Percentiles rank a stretch among this genome's conserved stretches.
Conservation (phyloP, 106 monocot species). For the Dioscorea zingiberensis region DNA sequence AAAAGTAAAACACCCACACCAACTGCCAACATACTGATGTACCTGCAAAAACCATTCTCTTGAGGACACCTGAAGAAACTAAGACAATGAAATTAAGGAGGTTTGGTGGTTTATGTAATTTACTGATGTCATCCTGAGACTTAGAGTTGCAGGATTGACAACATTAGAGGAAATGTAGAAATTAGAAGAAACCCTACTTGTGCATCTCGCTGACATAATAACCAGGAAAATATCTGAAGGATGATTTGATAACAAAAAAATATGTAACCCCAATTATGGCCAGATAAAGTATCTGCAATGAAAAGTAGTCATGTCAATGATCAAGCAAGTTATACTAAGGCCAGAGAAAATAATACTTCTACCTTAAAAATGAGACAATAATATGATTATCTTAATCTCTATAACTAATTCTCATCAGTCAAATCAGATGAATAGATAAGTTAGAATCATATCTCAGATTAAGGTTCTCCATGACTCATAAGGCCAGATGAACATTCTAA, state of each 20-base stretch:
- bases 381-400: background rate
- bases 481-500: no score
- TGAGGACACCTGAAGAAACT: no score
- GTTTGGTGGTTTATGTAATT: no score
- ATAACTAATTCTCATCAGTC: no score
- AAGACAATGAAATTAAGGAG: no score
- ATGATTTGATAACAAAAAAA: slow-evolving; percentile 55
- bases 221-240: slow-evolving; percentile 89
- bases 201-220: slow-evolving; percentile 67
- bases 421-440: no score
- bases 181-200: slow-evolving; percentile 27
- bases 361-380: no score
- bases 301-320: slow-evolving; percentile 1
- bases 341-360: background rate
- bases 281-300: slow-evolving; percentile 74
- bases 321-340: background rate
- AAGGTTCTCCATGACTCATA: no score
- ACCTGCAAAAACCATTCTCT: slow-evolving; percentile 37
- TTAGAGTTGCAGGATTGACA: no score
- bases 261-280: slow-evolving; percentile 71
- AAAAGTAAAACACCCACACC: slow-evolving; percentile 63
- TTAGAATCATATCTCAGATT: no score
- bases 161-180: no score
- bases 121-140: no score
- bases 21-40: slow-evolving; percentile 61